Evolutionary conservation across 2,329 filamentous ascomycete genomes (phyloP).

Genomic region (Stromatinia cepivora): DNA sequence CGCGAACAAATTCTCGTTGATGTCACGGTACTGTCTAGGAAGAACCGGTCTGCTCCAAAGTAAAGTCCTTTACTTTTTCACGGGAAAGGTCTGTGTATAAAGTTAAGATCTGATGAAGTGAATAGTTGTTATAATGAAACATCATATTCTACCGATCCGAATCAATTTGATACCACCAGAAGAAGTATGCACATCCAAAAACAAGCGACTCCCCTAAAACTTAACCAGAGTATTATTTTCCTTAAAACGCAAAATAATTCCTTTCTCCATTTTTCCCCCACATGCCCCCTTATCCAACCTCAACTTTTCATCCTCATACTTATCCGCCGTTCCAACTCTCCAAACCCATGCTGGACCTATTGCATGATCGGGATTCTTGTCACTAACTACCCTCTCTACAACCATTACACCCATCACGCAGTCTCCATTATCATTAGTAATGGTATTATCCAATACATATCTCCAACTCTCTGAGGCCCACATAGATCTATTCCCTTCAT

Average conservation of each 20-base stretch:
- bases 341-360: neutral
- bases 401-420: neutral
- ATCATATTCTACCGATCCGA: neutral
- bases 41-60: neutral
- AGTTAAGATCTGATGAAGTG: neutral
- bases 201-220: neutral
- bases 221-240: too few species aligned
- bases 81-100: neutral
- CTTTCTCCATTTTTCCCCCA: too few species aligned
- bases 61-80: neutral
- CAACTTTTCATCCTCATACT: neutral
- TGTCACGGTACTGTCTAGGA: neutral
- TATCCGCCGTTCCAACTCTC: neutral
- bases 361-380: fast-evolving
- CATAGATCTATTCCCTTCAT: neutral
- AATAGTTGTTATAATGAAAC: neutral
- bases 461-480: neutral
- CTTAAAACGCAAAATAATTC: neutral
- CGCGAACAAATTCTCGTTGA: neutral
- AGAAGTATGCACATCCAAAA: neutral
- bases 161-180: neutral
- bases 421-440: neutral
- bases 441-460: neutral
- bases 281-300: neutral
- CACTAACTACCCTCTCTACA: too few species aligned